Conservation (phyloP, 1,284 basidiomycete species). For the Ceratobasidium sp. region DNA sequence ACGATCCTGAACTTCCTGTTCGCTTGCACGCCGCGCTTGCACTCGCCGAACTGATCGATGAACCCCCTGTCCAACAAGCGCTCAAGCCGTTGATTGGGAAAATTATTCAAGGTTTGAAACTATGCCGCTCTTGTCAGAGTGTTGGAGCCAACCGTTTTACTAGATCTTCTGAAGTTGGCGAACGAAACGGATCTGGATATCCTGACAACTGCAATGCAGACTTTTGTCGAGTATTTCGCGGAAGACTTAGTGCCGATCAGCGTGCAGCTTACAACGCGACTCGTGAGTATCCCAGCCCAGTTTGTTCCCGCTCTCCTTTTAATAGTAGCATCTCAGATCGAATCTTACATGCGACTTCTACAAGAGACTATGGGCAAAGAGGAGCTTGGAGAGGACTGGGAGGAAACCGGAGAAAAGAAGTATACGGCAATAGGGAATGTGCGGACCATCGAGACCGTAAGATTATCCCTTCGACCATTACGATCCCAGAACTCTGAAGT, state of each 20-base stretch:
- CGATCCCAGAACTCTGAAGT: not conserved
- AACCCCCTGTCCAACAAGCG: slow-evolving; percentile 70
- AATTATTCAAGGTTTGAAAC: slow-evolving; percentile 80
- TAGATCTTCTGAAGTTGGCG: slow-evolving; percentile 86
- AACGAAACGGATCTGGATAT: slow-evolving; percentile 92
- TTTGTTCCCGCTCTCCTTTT: not conserved
- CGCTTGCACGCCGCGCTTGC: slow-evolving; percentile 86
- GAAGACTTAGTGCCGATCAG: slow-evolving; percentile 88
- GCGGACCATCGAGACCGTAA: slow-evolving; percentile 81
- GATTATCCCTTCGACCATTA: slow-evolving; percentile 49
- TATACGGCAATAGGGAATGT: slow-evolving; percentile 87
- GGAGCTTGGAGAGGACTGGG: slow-evolving; percentile 61
- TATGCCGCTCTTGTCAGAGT: not conserved
- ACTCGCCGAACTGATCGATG: slow-evolving; percentile 77
- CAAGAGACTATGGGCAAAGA: slow-evolving; percentile 71
- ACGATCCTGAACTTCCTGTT: slow-evolving; percentile 85
- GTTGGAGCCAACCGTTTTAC: not conserved
- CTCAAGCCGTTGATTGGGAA: slow-evolving; percentile 86
- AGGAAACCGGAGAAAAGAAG: slow-evolving; percentile 85
- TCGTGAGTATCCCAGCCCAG: slow-evolving; percentile 65
- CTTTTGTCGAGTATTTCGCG: slow-evolving; percentile 88
- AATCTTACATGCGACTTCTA: slow-evolving; percentile 84
- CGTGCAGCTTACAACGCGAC: slow-evolving; percentile 80
- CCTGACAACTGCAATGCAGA: slow-evolving; percentile 84
- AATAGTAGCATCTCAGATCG: slow-evolving; percentile 66